Evolutionary conservation across 2,329 filamentous ascomycete genomes (phyloP).

Genomic region (Drechslerella dactyloides): DNA sequence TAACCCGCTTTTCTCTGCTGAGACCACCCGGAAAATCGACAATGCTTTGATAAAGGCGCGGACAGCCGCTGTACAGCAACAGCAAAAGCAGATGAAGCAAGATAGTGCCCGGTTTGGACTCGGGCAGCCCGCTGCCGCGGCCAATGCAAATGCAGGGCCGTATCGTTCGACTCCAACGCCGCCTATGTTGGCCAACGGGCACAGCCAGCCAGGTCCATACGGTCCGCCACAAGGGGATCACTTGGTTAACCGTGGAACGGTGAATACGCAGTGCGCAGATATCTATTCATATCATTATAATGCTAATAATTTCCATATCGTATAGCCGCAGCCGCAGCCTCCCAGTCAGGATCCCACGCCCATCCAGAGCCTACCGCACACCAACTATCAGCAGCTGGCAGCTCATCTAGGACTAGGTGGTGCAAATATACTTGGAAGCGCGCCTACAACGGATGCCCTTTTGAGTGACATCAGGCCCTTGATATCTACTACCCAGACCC

Average conservation of each 20-base stretch:
- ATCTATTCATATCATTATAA: not conserved
- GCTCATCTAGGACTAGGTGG: slow-evolving; percentile 54
- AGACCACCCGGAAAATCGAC: slow-evolving; percentile 89
- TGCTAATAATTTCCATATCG: slow-evolving; percentile 8
- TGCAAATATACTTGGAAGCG: slow-evolving; percentile 57
- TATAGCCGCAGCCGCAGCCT: slow-evolving; percentile 18
- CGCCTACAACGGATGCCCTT: slow-evolving; percentile 70
- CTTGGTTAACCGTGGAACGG: slow-evolving; percentile 15
- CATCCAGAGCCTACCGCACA: slow-evolving; percentile 8
- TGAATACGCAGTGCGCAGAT: slow-evolving; percentile 2
- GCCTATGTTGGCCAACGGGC: slow-evolving; percentile 29
- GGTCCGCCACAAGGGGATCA: slow-evolving; percentile 26
- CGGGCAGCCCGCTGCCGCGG: slow-evolving; percentile 22
- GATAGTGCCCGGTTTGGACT: slow-evolving; percentile 46
- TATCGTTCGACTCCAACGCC: slow-evolving; percentile 55
- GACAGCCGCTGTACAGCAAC: slow-evolving; percentile 63
- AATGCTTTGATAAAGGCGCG: slow-evolving; percentile 87
- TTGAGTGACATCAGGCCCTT: slow-evolving; percentile 82
- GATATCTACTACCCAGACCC: slow-evolving; percentile 73
- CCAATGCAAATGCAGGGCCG: slow-evolving; percentile 23
- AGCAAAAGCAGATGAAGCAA: slow-evolving; percentile 59
- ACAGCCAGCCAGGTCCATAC: slow-evolving; percentile 31
- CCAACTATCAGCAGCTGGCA: slow-evolving; percentile 54
- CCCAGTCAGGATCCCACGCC: slow-evolving; percentile 17
- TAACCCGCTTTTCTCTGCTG: slow-evolving; percentile 86